These are phyloP conservation scores for Mycosphaerella arachidis DNA, from an alignment of 2,329 filamentous ascomycete genomes.

Conservation along the genomic window DNA sequence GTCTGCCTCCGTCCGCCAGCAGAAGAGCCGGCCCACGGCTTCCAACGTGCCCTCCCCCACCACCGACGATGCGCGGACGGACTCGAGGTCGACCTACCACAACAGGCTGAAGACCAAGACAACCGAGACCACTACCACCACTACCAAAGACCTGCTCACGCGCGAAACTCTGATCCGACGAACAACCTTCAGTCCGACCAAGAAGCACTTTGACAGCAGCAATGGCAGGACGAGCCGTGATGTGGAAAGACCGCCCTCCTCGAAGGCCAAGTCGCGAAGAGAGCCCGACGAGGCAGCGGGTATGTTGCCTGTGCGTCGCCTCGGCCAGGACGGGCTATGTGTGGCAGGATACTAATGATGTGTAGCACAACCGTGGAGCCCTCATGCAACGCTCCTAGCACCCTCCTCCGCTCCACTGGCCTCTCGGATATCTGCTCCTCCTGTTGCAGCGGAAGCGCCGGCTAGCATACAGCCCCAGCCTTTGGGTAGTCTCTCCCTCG, in stretches of 20 bases:
- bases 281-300: slow-evolving; percentile 13
- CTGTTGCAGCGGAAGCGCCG: slow-evolving; percentile 63
- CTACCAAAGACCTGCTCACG: slow-evolving; percentile 14
- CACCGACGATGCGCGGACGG: slow-evolving; percentile 13
- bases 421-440: slow-evolving; percentile 58
- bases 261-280: slow-evolving; percentile 7
- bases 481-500: slow-evolving; percentile 66
- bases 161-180: slow-evolving; percentile 19
- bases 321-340: neutral
- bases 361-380: slow-evolving; percentile 61
- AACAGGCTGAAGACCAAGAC: slow-evolving; percentile 17
- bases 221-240: slow-evolving; percentile 17
- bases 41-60: slow-evolving; percentile 13
- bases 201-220: slow-evolving; percentile 10
- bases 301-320: slow-evolving; percentile 20
- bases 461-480: slow-evolving; percentile 62
- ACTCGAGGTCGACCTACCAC: slow-evolving; percentile 15
- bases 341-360: slow-evolving; percentile 3
- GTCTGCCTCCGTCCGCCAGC: slow-evolving; percentile 24
- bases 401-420: slow-evolving; percentile 68
- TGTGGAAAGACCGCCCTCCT: slow-evolving; percentile 14
- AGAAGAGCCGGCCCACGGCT: slow-evolving; percentile 24
- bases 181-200: slow-evolving; percentile 16
- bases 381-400: slow-evolving; percentile 69
- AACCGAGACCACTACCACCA: slow-evolving; percentile 20